Conservation (phyloP, 2,329 filamentous ascomycete genomes). For the Fusarium secorum region DNA sequence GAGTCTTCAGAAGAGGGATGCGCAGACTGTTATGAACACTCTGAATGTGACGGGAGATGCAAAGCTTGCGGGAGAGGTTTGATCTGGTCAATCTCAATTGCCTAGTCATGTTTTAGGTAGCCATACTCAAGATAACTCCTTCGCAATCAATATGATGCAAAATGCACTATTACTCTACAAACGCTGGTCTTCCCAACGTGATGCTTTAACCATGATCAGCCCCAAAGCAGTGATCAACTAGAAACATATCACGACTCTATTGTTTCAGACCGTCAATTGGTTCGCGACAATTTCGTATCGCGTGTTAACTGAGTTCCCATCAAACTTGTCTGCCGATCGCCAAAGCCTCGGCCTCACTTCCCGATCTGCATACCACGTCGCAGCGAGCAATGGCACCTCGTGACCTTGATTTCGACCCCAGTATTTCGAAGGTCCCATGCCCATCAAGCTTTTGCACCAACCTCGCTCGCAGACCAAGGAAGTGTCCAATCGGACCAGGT, state of each 20-base stretch:
- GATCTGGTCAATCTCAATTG: background rate
- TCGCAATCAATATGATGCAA: background rate
- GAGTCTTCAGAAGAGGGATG: constrained; percentile 52
- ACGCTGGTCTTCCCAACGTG: rapidly evolving
- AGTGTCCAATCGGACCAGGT: constrained; percentile 2
- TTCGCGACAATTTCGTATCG: background rate
- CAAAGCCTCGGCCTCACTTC: background rate
- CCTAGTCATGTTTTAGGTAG: background rate
- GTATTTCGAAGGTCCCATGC: constrained; percentile 9
- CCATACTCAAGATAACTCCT: background rate
- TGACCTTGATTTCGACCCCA: background rate
- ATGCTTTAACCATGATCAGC: rapidly evolving
- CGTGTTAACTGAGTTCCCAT: background rate
- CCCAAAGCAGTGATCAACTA: rapidly evolving
- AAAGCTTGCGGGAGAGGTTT: constrained; percentile 38
- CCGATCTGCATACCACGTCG: background rate
- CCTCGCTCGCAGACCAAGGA: background rate
- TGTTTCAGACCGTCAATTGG: background rate
- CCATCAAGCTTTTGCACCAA: constrained; percentile 23
- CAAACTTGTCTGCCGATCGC: background rate
- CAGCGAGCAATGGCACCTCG: background rate
- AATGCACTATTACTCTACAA: background rate
- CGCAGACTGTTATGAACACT: constrained; percentile 54
- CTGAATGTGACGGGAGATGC: constrained; percentile 43
- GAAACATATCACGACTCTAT: rapidly evolving